Conservation (phyloP, 768 basidiomycete genomes). For the Amanita molliuscula region DNA sequence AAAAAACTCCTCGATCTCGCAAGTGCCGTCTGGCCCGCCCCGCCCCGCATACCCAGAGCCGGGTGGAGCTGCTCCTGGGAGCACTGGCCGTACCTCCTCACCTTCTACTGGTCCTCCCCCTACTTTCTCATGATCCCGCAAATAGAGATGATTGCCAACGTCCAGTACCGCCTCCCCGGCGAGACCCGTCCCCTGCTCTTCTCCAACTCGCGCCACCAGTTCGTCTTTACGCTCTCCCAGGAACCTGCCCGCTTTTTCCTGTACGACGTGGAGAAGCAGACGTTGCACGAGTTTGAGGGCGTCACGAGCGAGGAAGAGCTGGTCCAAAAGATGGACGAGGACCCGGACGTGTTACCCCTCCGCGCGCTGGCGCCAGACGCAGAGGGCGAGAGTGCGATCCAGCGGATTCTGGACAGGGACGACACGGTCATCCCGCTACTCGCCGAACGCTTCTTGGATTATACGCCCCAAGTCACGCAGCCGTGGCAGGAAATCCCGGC, state of each 20-base stretch:
- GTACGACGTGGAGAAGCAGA: conserved; percentile 5
- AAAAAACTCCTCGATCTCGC: conserved; percentile 12
- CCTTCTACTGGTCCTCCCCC: conserved; percentile 22
- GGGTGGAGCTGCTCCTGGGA: conserved; percentile 23
- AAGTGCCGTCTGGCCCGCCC: conserved; percentile 15
- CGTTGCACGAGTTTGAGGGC: conserved; percentile 9
- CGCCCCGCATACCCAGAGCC: conserved; percentile 13
- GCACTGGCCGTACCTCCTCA: conserved; percentile 18
- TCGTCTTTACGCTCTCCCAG: conserved; percentile 16
- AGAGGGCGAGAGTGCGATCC: conserved; percentile 18
- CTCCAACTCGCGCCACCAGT: conserved; percentile 11
- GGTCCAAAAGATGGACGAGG: conserved; percentile 9
- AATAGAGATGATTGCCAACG: conserved; percentile 24
- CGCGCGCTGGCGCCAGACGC: conserved; percentile 12
- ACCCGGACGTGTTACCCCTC: conserved; percentile 7
- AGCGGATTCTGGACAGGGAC: conserved; percentile 20
- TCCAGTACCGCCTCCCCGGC: conserved; percentile 19
- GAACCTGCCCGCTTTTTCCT: conserved; percentile 13
- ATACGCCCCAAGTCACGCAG: conserved; percentile 17
- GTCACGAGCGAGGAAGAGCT: conserved; percentile 11
- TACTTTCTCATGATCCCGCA: conserved; percentile 26
- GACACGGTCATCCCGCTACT: conserved; percentile 21
- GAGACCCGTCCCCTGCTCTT: conserved; percentile 23
- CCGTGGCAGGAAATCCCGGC: neutral
- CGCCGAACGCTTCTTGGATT: conserved; percentile 19